Conservation (phyloP, 2,329 filamentous ascomycete species). For the Pyricularia sp. region DNA sequence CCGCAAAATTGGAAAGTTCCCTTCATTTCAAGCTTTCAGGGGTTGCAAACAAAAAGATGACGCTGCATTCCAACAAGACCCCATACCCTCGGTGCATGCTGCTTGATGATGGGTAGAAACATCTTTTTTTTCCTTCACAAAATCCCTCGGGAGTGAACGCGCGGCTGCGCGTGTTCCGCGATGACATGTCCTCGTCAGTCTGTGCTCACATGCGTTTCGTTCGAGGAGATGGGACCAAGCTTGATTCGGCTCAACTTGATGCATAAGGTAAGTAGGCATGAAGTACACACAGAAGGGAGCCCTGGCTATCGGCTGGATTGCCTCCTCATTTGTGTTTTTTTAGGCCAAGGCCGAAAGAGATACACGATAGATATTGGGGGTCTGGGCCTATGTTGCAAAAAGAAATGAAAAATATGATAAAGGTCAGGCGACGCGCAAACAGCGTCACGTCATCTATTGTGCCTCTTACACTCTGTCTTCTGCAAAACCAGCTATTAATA, state of each 20-base stretch:
- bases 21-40: background rate
- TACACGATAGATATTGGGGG: no score
- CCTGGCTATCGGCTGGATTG: no score
- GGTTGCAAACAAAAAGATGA: background rate
- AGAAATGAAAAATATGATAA: no score
- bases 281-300: no score
- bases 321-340: no score
- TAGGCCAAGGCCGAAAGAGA: no score
- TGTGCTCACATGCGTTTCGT: background rate
- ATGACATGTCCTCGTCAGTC: background rate
- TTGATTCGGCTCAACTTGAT: background rate
- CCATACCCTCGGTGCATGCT: background rate
- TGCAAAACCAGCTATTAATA: no score
- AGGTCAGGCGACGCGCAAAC: background rate
- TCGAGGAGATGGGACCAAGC: background rate
- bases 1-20: background rate
- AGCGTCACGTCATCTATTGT: background rate
- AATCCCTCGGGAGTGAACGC: background rate
- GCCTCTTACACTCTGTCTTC: background rate
- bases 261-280: no score
- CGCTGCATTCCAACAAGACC: background rate
- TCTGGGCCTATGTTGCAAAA: no score
- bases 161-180: background rate
- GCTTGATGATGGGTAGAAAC: background rate
- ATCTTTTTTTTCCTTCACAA: background rate